Conservation (phyloP, 768 basidiomycete species). For the Xanthoconium stramineum region DNA sequence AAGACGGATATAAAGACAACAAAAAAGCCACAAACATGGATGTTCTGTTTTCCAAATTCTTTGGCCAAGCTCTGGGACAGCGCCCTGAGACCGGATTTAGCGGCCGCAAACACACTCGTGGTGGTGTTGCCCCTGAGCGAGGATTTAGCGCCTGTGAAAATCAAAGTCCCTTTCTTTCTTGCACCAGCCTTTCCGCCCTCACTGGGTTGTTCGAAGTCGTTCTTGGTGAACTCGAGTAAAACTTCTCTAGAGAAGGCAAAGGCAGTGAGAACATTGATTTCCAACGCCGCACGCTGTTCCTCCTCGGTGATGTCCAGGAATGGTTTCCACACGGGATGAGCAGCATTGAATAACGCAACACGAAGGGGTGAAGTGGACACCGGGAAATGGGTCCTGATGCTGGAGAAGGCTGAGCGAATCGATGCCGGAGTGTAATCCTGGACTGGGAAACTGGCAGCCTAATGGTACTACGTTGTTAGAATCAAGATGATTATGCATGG, state of each 20-base stretch:
- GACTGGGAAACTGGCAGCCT: constrained; percentile 62
- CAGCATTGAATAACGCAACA: constrained; percentile 65
- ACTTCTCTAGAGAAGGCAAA: constrained; percentile 64
- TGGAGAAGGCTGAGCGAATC: constrained; percentile 47
- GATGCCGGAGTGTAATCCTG: constrained; percentile 46
- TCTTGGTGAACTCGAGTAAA: constrained; percentile 58
- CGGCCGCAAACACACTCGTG: constrained; percentile 62
- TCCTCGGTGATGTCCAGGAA: constrained; percentile 63
- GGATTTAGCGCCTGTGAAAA: constrained; percentile 76
- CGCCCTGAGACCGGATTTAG: constrained; percentile 60
- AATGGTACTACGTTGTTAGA: background rate
- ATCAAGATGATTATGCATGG: background rate
- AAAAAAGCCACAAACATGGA: constrained; percentile 47
- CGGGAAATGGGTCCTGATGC: constrained; percentile 45
- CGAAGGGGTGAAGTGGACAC: constrained; percentile 50
- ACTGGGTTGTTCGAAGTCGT: constrained; percentile 41
- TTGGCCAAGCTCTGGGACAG: constrained; percentile 70
- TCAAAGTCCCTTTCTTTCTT: constrained; percentile 61
- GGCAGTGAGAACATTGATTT: constrained; percentile 54
- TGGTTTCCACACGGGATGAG: constrained; percentile 55
- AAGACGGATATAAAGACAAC: background rate
- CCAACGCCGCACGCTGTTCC: constrained; percentile 49
- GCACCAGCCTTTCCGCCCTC: constrained; percentile 35
- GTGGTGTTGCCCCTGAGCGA: constrained; percentile 56
- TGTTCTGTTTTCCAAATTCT: constrained; percentile 71